A percentile compares a stretch with the other conserved stretches of the same genome.
These are phyloP conservation scores for Heliosperma pusillum DNA, from an alignment of 148 eudicot genomes.

Conservation along the genomic window DNA sequence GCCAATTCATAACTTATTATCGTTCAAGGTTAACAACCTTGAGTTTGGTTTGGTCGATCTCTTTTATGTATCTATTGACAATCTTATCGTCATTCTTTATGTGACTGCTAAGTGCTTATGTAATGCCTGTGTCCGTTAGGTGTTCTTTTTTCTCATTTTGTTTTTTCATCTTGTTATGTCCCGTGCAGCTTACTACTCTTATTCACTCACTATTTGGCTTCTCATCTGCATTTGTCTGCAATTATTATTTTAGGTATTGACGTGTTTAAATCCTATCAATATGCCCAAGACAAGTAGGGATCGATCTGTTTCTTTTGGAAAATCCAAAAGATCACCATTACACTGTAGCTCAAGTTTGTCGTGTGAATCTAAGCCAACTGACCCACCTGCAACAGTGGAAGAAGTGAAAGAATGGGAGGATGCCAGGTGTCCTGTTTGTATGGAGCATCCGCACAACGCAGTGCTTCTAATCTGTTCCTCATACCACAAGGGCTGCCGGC, in stretches of 20 bases:
- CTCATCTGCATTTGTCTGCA: conserved; percentile 14
- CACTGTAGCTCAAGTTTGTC: conserved; percentile 57
- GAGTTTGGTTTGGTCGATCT: not conserved
- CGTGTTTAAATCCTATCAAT: conserved; percentile 20
- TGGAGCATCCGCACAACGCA: conserved; percentile 98
- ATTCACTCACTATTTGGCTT: not conserved
- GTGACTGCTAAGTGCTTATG: not conserved
- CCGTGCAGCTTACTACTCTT: not conserved
- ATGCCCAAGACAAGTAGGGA: conserved; percentile 82
- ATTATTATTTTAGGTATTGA: conserved; percentile 23
- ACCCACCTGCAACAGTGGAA: conserved; percentile 44
- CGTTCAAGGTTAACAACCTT: not conserved
- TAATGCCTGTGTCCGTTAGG: not conserved
- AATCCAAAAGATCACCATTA: conserved; percentile 50
- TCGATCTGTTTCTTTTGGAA: conserved; percentile 52
- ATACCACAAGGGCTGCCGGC: conserved; percentile 80
- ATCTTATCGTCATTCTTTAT: not conserved
- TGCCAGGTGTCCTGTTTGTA: conserved; percentile 87
- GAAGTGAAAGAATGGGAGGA: conserved; percentile 88
- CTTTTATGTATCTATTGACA: not conserved
- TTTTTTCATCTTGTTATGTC: not conserved
- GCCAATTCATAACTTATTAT: not conserved
- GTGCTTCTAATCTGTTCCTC: conserved; percentile 79
- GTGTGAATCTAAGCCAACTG: conserved; percentile 32
- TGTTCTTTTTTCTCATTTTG: not conserved